Base-by-base conservation (phyloP, 2,329 filamentous ascomycete genomes). In the Lecanicillium sp. region DNA sequence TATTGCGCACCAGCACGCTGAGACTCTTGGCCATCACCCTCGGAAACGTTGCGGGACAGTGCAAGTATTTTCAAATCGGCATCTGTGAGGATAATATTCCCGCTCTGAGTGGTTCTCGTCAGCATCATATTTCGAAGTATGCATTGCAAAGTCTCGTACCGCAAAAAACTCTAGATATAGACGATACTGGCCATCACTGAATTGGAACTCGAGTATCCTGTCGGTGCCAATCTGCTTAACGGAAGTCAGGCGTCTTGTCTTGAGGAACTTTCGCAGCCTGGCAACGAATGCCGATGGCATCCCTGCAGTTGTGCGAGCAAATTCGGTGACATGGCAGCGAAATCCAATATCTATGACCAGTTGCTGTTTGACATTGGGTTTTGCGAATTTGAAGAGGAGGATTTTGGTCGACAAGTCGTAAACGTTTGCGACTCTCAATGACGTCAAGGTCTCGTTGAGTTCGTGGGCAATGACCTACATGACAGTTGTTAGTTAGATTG, bases 341-440 rank as follows among this genome's bases (percentile, higher is more conserved):
- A 98, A 98, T 20, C 92, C 92, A 2, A 87, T 92, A 59, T 98
- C 92, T 52, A 98, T 79, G 37, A 98, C 71, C 19, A 98, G 72
- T 59, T 97, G 90, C 57, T 92, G 83, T 61, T 89, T 88, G 49
- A 82, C 76, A 55, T 90, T 82, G 31, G 90, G 87, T 59, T 92
- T 94, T 40, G 88, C 81, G 57, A 98, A 92, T 58, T 96, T 97
- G 61, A 98, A 76, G 18, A 97, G 80, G 56, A 97, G 87, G 55
- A 97, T 96, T 57, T 90, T 88, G 48, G 88, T 88, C 46, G 87
- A 94, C 43, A 98, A 78, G 60, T 98, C 92, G 67, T 98, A 97
- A 59, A 96, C 82, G 58, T 98, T 98, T 46, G 86, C 79, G 36
- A 97, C 76, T 46, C 92, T 85, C 45, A 97, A 72, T 43, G 79